Percentiles rank a stretch among this genome's conserved stretches.
Conservation (phyloP, 2,329 filamentous ascomycete genomes). For the Pestalotiopsis sp. region DNA sequence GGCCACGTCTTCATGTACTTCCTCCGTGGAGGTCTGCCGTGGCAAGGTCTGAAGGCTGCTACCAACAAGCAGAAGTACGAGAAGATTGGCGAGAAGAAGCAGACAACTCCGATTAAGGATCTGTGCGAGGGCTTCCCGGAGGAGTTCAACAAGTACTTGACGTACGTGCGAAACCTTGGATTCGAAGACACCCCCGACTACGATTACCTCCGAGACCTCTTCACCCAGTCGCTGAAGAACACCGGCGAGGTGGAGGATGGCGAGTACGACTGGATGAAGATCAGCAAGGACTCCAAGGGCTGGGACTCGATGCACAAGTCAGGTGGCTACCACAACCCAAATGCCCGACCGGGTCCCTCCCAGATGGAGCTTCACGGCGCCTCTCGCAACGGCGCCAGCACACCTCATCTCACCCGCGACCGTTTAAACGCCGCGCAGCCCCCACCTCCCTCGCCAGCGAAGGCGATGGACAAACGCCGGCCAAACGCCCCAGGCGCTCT, state of each 20-base stretch:
- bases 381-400: constrained; percentile 67
- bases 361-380: constrained; percentile 82
- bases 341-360: constrained; percentile 78
- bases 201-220: constrained; percentile 93
- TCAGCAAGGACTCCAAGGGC: constrained; percentile 80
- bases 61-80: constrained; percentile 98
- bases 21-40: constrained; percentile 69
- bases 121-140: constrained; percentile 95
- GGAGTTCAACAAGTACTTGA: constrained; percentile 97
- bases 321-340: constrained; percentile 72
- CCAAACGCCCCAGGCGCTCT: constrained; percentile 77
- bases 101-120: constrained; percentile 95
- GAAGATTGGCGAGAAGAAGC: constrained; percentile 99
- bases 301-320: constrained; percentile 83
- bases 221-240: constrained; percentile 94
- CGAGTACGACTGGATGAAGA: constrained; percentile 99
- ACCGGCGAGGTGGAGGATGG: constrained; percentile 94
- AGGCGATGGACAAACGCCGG: constrained; percentile 79
- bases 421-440: constrained; percentile 95
- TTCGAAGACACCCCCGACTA: constrained; percentile 99
- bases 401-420: constrained; percentile 74
- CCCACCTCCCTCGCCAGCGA: constrained; percentile 83
- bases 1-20: constrained; percentile 79
- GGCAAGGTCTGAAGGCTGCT: constrained; percentile 74
- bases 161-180: constrained; percentile 94